phyloP scores from a whole-genome alignment of 192 early-diverging fungal species.

The Paraglomus occultum region DNA sequence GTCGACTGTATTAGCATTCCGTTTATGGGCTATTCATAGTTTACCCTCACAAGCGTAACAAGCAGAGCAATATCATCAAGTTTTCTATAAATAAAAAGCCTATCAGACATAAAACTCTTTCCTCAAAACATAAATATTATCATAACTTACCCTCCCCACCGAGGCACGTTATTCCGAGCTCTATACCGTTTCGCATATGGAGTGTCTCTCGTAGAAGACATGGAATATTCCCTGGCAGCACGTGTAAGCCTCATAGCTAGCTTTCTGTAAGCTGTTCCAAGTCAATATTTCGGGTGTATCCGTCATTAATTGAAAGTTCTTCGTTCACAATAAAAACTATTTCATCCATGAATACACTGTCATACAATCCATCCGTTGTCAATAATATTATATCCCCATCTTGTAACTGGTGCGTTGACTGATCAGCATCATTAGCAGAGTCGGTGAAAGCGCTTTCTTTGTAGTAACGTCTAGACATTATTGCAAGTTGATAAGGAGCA shows the following conservation, averaged over 20 bases:
- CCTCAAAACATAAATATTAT: background rate
- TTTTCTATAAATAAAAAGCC: slow-evolving; percentile 39
- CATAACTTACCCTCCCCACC: slow-evolving; percentile 38
- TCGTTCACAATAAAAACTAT: too few relatives aligned
- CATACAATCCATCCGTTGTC: too few relatives aligned
- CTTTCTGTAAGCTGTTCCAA: slow-evolving; percentile 21
- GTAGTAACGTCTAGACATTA: too few relatives aligned
- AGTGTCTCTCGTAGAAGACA: slow-evolving; percentile 47
- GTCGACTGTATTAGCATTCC: too few relatives aligned
- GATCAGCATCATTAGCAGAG: too few relatives aligned
- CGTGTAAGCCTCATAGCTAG: slow-evolving; percentile 50
- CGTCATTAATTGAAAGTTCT: too few relatives aligned
- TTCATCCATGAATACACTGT: too few relatives aligned
- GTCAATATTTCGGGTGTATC: too few relatives aligned
- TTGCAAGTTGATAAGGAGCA: slow-evolving; percentile 34
- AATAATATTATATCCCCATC: too few relatives aligned
- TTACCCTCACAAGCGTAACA: slow-evolving; percentile 47
- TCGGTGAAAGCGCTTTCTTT: too few relatives aligned
- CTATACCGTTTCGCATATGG: slow-evolving; percentile 51
- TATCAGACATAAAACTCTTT: too few relatives aligned
- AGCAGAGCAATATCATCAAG: slow-evolving; percentile 59
- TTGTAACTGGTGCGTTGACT: too few relatives aligned
- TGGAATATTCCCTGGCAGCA: slow-evolving; percentile 46
- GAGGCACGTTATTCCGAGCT: slow-evolving; percentile 36
- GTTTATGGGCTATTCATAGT: background rate